phyloP scores from a whole-genome alignment of 306 rosid genomes.

The Trichosanthes cucumerina region DNA sequence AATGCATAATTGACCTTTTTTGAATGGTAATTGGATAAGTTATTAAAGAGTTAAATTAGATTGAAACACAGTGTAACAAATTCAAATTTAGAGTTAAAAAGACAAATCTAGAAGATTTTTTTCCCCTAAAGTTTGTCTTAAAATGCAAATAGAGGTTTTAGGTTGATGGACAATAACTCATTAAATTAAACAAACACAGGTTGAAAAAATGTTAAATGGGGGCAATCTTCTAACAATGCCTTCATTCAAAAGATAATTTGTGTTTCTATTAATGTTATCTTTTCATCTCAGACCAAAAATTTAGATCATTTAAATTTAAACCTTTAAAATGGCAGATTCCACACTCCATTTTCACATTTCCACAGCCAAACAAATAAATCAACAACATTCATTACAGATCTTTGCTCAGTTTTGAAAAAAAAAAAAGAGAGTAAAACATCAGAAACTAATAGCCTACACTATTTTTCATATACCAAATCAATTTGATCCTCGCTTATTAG shows the following conservation, averaged over 20 bases:
- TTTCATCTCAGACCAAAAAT: neutral
- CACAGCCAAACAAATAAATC: neutral
- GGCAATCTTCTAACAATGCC: neutral
- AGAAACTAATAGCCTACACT: neutral
- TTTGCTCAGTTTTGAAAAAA: neutral
- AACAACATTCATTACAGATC: neutral
- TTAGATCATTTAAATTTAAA: neutral
- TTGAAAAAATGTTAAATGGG: too few relatives aligned
- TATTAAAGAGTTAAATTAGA: too few relatives aligned
- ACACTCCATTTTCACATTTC: neutral
- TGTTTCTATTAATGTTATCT: neutral
- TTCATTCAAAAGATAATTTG: neutral
- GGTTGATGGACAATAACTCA: neutral
- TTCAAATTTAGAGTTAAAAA: too few relatives aligned
- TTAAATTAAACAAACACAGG: too few relatives aligned
- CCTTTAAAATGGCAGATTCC: neutral
- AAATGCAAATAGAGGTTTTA: neutral
- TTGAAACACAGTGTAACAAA: too few relatives aligned
- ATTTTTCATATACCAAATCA: conserved; percentile 4
- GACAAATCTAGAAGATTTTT: too few relatives aligned
- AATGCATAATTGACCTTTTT: too few relatives aligned
- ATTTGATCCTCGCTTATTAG: conserved; percentile 20
- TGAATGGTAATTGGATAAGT: too few relatives aligned
- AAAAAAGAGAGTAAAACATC: neutral
- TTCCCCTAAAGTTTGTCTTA: neutral